phyloP scores from a whole-genome alignment of 352 stramenopile genomes.

The Thalassiosira exigua region DNA sequence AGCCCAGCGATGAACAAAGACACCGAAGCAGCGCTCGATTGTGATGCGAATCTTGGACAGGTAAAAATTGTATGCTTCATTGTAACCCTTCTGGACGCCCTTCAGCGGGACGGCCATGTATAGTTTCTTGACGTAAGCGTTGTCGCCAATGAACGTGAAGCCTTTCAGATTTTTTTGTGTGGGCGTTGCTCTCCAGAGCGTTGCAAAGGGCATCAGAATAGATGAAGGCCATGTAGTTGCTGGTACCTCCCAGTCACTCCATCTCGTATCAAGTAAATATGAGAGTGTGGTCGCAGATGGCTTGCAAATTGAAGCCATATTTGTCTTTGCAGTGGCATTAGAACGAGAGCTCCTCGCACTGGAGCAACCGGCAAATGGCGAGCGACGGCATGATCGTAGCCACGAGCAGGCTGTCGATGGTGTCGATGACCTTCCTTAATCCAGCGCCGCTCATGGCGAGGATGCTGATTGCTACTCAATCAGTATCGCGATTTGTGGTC shows the following conservation, averaged over 20 bases:
- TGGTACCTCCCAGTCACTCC: slow-evolving; percentile 10
- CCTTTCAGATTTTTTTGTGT: slow-evolving; percentile 9
- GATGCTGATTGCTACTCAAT: no score
- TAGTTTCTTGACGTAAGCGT: slow-evolving; percentile 21
- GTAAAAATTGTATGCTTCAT: slow-evolving; percentile 37
- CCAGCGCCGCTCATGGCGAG: not conserved
- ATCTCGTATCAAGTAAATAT: no score
- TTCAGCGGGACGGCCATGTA: slow-evolving; percentile 25
- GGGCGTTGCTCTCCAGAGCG: slow-evolving; percentile 7
- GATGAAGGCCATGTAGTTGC: slow-evolving; percentile 14
- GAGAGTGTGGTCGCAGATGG: no score
- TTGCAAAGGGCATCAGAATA: slow-evolving; percentile 2
- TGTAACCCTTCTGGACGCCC: not conserved
- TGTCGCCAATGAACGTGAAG: slow-evolving; percentile 26
- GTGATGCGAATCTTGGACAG: slow-evolving; percentile 23
- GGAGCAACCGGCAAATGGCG: not conserved
- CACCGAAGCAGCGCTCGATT: slow-evolving; percentile 16
- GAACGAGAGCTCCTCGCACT: slow-evolving; percentile 10
- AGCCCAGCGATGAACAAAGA: slow-evolving; percentile 15
- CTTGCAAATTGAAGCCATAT: no score
- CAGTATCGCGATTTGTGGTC: no score
- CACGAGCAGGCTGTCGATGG: slow-evolving; percentile 26
- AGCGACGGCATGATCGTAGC: slow-evolving; percentile 1
- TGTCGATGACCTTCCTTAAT: slow-evolving; percentile 21
- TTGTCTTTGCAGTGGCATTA: slow-evolving; percentile 37